Evolutionary conservation across 768 basidiomycete species (phyloP), one percentile per base, ranked within the genome.

Genomic region (Rhizopogon vesiculosus): DNA sequence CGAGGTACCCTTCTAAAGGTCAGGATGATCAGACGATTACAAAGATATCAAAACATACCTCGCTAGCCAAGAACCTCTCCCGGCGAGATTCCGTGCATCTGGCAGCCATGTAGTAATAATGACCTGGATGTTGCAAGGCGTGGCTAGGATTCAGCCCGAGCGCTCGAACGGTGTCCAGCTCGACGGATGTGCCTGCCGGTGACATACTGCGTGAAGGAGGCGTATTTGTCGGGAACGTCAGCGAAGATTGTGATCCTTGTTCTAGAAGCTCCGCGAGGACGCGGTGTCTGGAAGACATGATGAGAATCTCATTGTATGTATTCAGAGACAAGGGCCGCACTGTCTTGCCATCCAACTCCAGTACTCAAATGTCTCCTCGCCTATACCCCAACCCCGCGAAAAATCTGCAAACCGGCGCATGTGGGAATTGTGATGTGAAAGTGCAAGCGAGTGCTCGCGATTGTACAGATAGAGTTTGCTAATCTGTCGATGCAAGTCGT

Each of bases 281-380:
- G 7, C 95, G 89, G 64, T 97, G 85, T 65, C 93, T 96, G 57
- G 28, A 1, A 33, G 45, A 53, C 33, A 35, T 18, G 19, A 41
- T 53, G 5, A 48, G 38, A 44, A 5, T 40, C 18, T 54, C 40
- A 49, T n/a, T 28, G 5, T 9, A 1, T 33, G 3, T 3, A 9
- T 15, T 16, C 18, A 29, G 18, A 18, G 9, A 57, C 16, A 16
- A 38, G 39, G 9, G 16, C 78, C 88, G 54, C 63, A 93, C 91
- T 97, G 94, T 66, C 93, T 77, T 7, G 92, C 89, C 54, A 94
- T 78, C 96, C 95, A 99, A 61, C 90, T 91, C 96, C 96, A 98
- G 66, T 87, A 98, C 67, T 98, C 97, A 61, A 91, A 98, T 0
- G 92, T 97, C 64, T 94, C 91, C 63, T 95, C 93, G 15, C 94